These are phyloP conservation scores for Globisporangium cylindrosporum DNA, from an alignment of 352 stramenopile genomes.

Conservation along the genomic window DNA sequence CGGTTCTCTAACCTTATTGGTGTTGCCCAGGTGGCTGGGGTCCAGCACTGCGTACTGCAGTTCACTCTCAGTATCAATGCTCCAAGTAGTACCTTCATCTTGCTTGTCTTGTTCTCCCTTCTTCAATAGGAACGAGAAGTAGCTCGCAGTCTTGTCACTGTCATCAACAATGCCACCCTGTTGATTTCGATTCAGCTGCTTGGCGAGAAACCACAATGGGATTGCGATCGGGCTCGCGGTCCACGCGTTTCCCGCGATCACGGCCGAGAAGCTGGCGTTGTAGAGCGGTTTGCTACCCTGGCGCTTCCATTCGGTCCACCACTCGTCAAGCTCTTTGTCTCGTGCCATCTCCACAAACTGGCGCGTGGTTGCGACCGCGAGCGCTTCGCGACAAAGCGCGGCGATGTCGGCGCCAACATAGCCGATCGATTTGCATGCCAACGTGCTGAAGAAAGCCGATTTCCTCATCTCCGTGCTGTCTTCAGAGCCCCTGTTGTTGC, in stretches of 20 bases:
- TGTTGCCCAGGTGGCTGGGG: not conserved
- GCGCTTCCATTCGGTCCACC: slow-evolving; percentile 62
- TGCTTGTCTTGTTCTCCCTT: not conserved
- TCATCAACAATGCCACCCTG: not conserved
- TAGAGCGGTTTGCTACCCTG: slow-evolving; percentile 32
- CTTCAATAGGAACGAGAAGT: slow-evolving; percentile 48
- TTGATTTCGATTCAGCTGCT: slow-evolving; percentile 21
- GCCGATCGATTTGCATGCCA: slow-evolving; percentile 55
- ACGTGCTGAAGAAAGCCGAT: slow-evolving; percentile 27
- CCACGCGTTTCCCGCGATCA: slow-evolving; percentile 57
- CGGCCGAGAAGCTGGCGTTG: slow-evolving; percentile 36
- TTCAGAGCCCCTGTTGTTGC: not conserved
- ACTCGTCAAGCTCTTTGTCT: slow-evolving; percentile 46
- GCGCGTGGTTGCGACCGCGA: slow-evolving; percentile 58
- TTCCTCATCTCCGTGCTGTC: slow-evolving; percentile 14
- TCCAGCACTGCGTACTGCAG: slow-evolving; percentile 2
- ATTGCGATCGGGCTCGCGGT: slow-evolving; percentile 54
- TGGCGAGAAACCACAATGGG: slow-evolving; percentile 64
- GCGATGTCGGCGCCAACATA: slow-evolving; percentile 85
- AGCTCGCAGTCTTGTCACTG: slow-evolving; percentile 11
- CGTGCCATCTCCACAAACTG: slow-evolving; percentile 56
- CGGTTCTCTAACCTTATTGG: not conserved
- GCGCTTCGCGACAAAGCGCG: slow-evolving; percentile 68
- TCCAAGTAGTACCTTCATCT: not conserved
- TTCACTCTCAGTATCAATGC: not conserved